Conservation (phyloP, 129 eudicot species). For the Apium graveolens region DNA sequence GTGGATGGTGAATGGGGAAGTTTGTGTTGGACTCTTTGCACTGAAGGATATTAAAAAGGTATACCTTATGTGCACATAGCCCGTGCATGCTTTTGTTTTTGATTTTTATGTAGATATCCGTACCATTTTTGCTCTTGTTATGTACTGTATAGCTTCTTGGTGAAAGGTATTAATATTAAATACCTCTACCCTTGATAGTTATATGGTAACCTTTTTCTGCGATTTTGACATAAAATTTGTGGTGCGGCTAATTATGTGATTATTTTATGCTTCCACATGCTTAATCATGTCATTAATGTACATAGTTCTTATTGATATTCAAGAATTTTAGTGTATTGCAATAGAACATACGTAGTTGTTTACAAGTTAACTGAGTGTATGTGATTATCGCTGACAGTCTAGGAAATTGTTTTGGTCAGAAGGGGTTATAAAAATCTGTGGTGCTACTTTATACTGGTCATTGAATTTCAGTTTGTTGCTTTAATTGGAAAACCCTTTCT, state of each 20-base stretch:
- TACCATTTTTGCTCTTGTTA: background rate
- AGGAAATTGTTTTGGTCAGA: too few species aligned
- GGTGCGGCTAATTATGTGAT: background rate
- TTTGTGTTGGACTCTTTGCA: constrained; percentile 92
- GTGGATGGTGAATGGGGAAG: constrained; percentile 99
- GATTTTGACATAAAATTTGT: background rate
- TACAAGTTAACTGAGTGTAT: too few species aligned
- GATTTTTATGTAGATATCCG: background rate
- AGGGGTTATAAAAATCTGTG: too few species aligned
- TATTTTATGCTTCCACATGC: background rate
- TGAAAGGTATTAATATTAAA: background rate
- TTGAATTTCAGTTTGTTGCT: too few species aligned
- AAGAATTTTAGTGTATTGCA: too few species aligned
- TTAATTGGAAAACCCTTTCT: too few species aligned
- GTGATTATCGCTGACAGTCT: too few species aligned
- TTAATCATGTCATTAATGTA: background rate
- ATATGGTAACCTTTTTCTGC: background rate
- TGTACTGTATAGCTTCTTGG: background rate
- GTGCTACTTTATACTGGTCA: too few species aligned
- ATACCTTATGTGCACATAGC: constrained; percentile 10
- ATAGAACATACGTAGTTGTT: too few species aligned
- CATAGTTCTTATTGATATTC: background rate
- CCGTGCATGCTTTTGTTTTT: constrained; percentile 1
- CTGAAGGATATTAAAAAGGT: constrained; percentile 83
- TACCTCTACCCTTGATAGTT: background rate